These are phyloP conservation scores for Mrakia frigida DNA, from an alignment of 768 basidiomycete species.

Conservation along the genomic window DNA sequence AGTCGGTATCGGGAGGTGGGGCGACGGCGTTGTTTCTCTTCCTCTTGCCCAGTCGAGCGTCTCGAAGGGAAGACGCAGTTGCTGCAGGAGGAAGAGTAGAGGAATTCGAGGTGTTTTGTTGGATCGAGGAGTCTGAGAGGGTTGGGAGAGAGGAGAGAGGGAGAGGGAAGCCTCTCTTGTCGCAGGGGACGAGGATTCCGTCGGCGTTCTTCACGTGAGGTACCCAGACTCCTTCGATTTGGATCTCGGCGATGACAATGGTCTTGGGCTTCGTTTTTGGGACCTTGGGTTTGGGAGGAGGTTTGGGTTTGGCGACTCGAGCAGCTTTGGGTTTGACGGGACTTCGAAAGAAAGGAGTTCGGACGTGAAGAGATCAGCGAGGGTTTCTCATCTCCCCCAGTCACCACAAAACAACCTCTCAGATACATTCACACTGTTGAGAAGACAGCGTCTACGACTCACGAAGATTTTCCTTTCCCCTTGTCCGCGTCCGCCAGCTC, in stretches of 20 bases:
- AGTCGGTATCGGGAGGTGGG: background rate
- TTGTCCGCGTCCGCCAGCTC: too few relatives aligned
- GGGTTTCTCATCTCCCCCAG: too few relatives aligned
- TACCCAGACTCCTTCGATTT: slow-evolving; percentile 11
- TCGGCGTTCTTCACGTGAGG: background rate
- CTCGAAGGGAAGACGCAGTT: too few relatives aligned
- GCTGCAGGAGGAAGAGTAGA: background rate
- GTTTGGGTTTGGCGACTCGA: background rate
- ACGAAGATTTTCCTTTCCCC: too few relatives aligned
- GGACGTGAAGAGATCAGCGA: too few relatives aligned
- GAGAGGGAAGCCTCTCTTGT: background rate
- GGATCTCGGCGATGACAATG: background rate
- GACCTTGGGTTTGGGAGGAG: background rate
- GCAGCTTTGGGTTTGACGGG: background rate
- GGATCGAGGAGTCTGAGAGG: too few relatives aligned
- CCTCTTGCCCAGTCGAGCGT: background rate
- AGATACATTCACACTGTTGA: too few relatives aligned
- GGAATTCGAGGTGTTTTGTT: background rate
- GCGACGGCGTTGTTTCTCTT: background rate
- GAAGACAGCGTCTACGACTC: too few relatives aligned
- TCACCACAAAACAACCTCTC: too few relatives aligned
- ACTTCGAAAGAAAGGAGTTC: background rate
- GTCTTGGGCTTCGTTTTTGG: background rate
- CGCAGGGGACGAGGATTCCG: slow-evolving; percentile 8
- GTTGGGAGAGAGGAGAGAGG: background rate